phyloP scores from a whole-genome alignment of 2,329 filamentous ascomycete genomes.

The Plenodomus biglobosus region DNA sequence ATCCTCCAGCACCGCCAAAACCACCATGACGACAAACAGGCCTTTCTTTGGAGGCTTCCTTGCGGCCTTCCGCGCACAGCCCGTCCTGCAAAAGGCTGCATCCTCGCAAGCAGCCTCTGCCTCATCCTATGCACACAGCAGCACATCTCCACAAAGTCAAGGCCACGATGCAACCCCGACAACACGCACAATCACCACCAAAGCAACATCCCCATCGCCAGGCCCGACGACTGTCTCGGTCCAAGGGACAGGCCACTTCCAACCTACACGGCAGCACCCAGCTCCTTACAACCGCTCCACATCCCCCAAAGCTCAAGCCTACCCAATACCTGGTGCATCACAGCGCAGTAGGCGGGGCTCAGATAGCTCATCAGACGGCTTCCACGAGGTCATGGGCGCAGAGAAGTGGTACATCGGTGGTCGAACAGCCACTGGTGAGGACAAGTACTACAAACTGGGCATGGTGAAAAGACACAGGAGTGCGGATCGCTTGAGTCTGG shows the following conservation, averaged over 20 bases:
- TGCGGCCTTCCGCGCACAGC: constrained; percentile 66
- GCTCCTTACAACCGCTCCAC: constrained; percentile 43
- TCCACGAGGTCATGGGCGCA: constrained; percentile 68
- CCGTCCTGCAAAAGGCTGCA: constrained; percentile 60
- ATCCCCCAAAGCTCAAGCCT: constrained; percentile 40
- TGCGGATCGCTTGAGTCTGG: constrained; percentile 72
- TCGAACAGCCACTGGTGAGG: constrained; percentile 73
- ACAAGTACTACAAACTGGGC: constrained; percentile 78
- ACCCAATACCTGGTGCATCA: constrained; percentile 39
- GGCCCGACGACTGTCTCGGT: constrained; percentile 44
- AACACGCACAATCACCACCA: constrained; percentile 45
- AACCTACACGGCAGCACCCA: constrained; percentile 47
- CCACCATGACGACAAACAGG: constrained; percentile 63
- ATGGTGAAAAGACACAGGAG: constrained; percentile 73
- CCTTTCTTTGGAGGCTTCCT: constrained; percentile 69
- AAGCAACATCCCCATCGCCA: constrained; percentile 34
- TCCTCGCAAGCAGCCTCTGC: constrained; percentile 44
- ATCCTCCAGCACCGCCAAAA: constrained; percentile 7
- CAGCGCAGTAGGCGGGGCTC: constrained; percentile 62
- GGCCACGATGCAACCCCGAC: constrained; percentile 44
- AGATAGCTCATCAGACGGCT: constrained; percentile 74
- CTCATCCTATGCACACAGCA: constrained; percentile 40
- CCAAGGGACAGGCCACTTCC: constrained; percentile 43
- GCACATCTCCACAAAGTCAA: constrained; percentile 42
- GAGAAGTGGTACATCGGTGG: constrained; percentile 85